phyloP scores from a whole-genome alignment of 352 stramenopile genomes.

The Phytophthora tentaculata region DNA sequence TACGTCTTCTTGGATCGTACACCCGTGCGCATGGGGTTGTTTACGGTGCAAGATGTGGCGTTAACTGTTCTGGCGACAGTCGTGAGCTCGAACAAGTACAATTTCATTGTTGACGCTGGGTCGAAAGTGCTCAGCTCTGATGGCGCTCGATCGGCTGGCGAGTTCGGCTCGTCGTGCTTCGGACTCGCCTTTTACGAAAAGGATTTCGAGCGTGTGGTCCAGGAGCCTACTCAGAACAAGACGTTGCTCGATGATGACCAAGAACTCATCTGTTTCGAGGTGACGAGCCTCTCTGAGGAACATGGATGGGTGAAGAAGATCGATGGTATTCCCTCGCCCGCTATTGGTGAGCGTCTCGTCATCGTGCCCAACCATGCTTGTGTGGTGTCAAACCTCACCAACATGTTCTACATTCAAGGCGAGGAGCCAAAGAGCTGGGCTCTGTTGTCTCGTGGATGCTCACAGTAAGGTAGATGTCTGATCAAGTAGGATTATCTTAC shows the following conservation, averaged over 20 bases:
- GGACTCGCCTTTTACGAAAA: conserved; percentile 74
- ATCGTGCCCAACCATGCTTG: conserved; percentile 77
- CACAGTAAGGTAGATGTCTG: conserved; percentile 34
- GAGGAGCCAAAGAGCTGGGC: conserved; percentile 56
- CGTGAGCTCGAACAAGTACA: conserved; percentile 74
- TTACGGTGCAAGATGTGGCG: conserved; percentile 63
- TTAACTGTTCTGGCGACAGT: conserved; percentile 67
- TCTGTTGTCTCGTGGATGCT: conserved; percentile 64
- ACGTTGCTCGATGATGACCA: conserved; percentile 42
- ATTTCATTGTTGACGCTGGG: conserved; percentile 78
- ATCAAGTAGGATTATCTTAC: too few relatives aligned
- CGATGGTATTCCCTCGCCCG: conserved; percentile 51
- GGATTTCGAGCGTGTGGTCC: conserved; percentile 63
- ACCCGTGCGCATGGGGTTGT: conserved; percentile 69
- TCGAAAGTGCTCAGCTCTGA: conserved; percentile 79
- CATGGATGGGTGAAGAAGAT: conserved; percentile 73
- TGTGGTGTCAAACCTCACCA: conserved; percentile 69
- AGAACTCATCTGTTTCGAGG: conserved; percentile 60
- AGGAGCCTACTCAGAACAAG: conserved; percentile 53
- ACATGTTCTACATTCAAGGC: conserved; percentile 65
- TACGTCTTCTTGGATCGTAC: conserved; percentile 83
- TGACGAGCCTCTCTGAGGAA: conserved; percentile 79
- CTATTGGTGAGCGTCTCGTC: conserved; percentile 64
- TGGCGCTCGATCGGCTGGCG: conserved; percentile 31
- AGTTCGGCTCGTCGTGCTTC: conserved; percentile 63